Percentiles rank a stretch among this genome's conserved stretches.
These are phyloP conservation scores for Apophysomyces sp. DNA, from an alignment of 371 early-diverging fungal genomes.

Conservation along the genomic window DNA sequence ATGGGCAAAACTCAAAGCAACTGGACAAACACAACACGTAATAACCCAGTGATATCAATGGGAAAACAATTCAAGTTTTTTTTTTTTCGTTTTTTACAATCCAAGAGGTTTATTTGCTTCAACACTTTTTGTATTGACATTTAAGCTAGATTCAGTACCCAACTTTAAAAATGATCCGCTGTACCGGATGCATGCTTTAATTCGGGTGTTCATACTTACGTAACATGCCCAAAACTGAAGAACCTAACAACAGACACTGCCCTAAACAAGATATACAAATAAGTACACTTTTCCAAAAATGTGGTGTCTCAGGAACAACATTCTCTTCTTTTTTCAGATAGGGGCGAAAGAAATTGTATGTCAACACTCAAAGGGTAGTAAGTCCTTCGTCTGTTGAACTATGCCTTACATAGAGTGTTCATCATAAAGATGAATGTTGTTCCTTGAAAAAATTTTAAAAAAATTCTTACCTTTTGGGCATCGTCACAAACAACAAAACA, in stretches of 20 bases:
- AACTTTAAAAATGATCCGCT: background rate
- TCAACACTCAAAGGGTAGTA: slow-evolving; percentile 14
- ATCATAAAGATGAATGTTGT: background rate
- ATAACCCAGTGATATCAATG: too few relatives aligned
- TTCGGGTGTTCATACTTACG: too few relatives aligned
- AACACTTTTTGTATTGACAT: background rate
- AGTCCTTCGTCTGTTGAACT: slow-evolving; percentile 14
- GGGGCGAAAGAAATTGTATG: slow-evolving; percentile 13
- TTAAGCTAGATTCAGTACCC: background rate
- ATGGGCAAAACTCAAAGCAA: too few relatives aligned
- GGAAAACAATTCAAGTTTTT: too few relatives aligned
- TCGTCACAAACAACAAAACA: background rate
- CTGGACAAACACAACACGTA: too few relatives aligned
- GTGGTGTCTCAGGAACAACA: too few relatives aligned
- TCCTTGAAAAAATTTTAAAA: background rate
- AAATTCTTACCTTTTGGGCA: background rate
- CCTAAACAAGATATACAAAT: background rate
- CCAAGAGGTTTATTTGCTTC: background rate
- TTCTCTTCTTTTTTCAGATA: background rate
- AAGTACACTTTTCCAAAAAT: too few relatives aligned
- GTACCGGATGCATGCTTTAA: background rate
- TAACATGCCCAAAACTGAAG: too few relatives aligned
- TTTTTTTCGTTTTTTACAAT: too few relatives aligned
- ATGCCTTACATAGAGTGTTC: slow-evolving; percentile 5
- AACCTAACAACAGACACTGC: background rate